Conservation (phyloP, 1,284 basidiomycete species). For the Polyporus tsugae region DNA sequence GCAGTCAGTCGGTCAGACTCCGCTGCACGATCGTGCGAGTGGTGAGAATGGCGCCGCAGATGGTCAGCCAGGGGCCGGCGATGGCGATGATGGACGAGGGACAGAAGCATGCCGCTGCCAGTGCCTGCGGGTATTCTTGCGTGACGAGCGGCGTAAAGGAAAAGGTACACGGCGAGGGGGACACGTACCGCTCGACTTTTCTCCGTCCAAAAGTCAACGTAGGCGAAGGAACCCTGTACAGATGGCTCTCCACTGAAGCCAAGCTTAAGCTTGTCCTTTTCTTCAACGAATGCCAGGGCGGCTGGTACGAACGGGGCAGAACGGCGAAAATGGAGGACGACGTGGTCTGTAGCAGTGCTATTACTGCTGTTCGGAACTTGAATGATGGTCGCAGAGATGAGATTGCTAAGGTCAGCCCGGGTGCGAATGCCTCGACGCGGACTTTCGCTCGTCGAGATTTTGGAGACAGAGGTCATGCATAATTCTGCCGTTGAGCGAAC, state of each 20-base stretch:
- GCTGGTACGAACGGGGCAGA: background rate
- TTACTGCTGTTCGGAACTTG: too few relatives aligned
- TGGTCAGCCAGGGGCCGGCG: constrained; percentile 21
- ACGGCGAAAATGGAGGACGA: too few relatives aligned
- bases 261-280: constrained; percentile 1
- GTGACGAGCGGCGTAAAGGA: background rate
- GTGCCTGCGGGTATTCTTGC: background rate
- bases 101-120: constrained; percentile 14
- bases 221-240: background rate
- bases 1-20: constrained; percentile 28
- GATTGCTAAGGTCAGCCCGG: too few relatives aligned
- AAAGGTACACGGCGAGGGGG: background rate
- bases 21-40: constrained; percentile 22
- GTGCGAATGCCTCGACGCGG: too few relatives aligned
- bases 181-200: background rate
- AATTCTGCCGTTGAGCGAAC: background rate
- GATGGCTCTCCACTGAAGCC: background rate
- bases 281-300: constrained; percentile 1
- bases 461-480: background rate
- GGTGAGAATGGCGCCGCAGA: constrained; percentile 26
- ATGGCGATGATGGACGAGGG: constrained; percentile 23
- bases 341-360: too few relatives aligned
- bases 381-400: too few relatives aligned
- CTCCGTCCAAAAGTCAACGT: background rate
- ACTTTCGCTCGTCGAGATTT: background rate